A percentile compares a stretch with the other conserved stretches of the same genome.
Conservation (phyloP, 176 grass and related monocot species). For the Musa schizocarpa region DNA sequence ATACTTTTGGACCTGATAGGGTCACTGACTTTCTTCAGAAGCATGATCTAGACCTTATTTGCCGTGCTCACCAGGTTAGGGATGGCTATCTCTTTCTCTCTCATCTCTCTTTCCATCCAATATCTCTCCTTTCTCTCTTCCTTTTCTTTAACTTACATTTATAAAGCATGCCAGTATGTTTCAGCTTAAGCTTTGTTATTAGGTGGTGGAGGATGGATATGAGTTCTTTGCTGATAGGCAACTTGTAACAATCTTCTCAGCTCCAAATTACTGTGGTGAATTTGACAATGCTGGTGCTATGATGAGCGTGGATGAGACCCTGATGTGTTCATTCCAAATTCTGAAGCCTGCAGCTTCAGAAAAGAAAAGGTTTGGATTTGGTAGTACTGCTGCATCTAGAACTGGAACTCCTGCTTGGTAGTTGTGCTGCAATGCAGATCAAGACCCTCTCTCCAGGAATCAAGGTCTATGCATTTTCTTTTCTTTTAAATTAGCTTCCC, state of each 20-base stretch:
- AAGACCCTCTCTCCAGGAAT: not conserved
- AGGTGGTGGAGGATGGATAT: conserved; percentile 12
- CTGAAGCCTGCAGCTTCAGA: conserved; percentile 3
- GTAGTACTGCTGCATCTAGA: conserved; percentile 5
- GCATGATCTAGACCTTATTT: conserved; percentile 4
- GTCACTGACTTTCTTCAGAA: not conserved
- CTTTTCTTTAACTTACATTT: not conserved
- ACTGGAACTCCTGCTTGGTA: conserved; percentile 1
- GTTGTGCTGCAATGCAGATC: not conserved
- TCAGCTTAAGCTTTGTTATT: not conserved
- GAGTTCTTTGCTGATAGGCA: conserved; percentile 7
- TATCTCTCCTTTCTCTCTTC: not conserved
- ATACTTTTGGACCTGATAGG: not conserved
- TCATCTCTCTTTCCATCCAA: too few relatives aligned
- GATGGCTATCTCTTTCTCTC: not conserved
- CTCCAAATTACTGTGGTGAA: conserved; percentile 11
- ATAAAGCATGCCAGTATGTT: not conserved
- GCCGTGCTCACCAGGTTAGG: conserved; percentile 8
- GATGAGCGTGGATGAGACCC: conserved; percentile 6
- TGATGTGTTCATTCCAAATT: conserved; percentile 14
- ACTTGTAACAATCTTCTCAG: conserved; percentile 8
- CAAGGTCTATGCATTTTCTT: not conserved
- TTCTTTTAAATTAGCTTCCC: not conserved
- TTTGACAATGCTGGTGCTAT: conserved; percentile 13
- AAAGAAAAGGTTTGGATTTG: conserved; percentile 8